Conservation (phyloP, 1,139 yeast species). For the Hemisphaericaspora xylofermentans region DNA sequence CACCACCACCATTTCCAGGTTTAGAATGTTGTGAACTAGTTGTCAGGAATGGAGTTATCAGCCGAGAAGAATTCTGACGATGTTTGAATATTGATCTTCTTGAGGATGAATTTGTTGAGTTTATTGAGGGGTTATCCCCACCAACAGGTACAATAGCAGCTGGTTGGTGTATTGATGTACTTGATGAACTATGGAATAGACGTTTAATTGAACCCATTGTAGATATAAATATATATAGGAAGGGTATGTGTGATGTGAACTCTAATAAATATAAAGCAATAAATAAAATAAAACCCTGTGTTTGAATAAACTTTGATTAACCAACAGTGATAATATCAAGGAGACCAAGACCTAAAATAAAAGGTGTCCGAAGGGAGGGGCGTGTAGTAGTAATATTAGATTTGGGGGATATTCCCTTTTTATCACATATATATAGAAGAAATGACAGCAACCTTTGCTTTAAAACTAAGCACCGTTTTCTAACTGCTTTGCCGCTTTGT, state of each 20-base stretch:
- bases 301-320: too few relatives aligned
- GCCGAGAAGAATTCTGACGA: slow-evolving; percentile 9
- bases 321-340: too few relatives aligned
- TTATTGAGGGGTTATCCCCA: slow-evolving; percentile 8
- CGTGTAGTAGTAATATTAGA: too few relatives aligned
- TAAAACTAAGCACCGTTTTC: too few relatives aligned
- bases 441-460: too few relatives aligned
- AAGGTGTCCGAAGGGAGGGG: too few relatives aligned
- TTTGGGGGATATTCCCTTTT: too few relatives aligned
- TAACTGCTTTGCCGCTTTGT: too few relatives aligned
- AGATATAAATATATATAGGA: background rate
- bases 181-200: slow-evolving; percentile 10
- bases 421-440: too few relatives aligned
- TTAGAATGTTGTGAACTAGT: slow-evolving; percentile 7
- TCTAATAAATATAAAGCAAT: background rate
- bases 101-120: slow-evolving; percentile 9
- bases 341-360: too few relatives aligned
- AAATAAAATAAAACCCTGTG: too few relatives aligned
- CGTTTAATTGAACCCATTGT: slow-evolving; percentile 9
- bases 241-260: too few relatives aligned
- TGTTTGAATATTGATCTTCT: slow-evolving; percentile 13
- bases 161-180: background rate
- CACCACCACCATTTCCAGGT: background rate
- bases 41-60: slow-evolving; percentile 12
- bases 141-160: background rate